Evolutionary conservation across 345 rosid genomes (phyloP).

Genomic region (Acer yangbiense): DNA sequence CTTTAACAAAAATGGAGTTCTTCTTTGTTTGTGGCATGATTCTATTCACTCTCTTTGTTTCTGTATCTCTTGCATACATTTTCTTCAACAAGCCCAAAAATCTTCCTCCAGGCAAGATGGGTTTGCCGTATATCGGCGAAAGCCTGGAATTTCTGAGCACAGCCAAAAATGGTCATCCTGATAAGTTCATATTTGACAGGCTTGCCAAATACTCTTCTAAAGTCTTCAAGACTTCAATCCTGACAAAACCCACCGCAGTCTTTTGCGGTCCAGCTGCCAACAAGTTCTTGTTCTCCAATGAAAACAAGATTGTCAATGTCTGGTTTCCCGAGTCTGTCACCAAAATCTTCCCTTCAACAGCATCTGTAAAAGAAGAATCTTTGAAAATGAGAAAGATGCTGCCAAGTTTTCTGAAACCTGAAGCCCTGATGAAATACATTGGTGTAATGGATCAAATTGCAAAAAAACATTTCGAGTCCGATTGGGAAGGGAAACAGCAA

Average conservation of each 20-base stretch:
- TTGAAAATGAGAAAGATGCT: constrained; percentile 37
- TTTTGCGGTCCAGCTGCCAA: constrained; percentile 39
- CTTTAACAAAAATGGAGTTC: too few species aligned
- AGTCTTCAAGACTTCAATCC: constrained; percentile 37
- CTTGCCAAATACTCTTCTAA: constrained; percentile 27
- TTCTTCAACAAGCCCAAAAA: constrained; percentile 28
- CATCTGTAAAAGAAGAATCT: constrained; percentile 33
- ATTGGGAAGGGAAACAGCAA: constrained; percentile 35
- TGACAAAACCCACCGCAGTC: constrained; percentile 34
- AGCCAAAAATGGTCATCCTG: constrained; percentile 41
- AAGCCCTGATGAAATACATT: constrained; percentile 35
- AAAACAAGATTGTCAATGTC: constrained; percentile 35
- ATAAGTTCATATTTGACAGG: constrained; percentile 41
- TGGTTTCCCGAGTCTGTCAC: constrained; percentile 53
- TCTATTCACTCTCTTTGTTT: constrained; percentile 21
- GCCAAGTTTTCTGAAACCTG: constrained; percentile 42
- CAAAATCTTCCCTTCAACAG: constrained; percentile 44
- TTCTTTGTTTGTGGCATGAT: neutral
- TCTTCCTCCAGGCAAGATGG: constrained; percentile 42
- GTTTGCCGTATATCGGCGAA: constrained; percentile 41
- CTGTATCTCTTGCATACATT: neutral
- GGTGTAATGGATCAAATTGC: constrained; percentile 37
- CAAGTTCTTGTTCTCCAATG: constrained; percentile 49
- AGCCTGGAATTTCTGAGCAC: constrained; percentile 35
- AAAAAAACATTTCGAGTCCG: constrained; percentile 24